phyloP scores from a whole-genome alignment of 2,329 filamentous ascomycete genomes.

The Blumeriella jaapii region DNA sequence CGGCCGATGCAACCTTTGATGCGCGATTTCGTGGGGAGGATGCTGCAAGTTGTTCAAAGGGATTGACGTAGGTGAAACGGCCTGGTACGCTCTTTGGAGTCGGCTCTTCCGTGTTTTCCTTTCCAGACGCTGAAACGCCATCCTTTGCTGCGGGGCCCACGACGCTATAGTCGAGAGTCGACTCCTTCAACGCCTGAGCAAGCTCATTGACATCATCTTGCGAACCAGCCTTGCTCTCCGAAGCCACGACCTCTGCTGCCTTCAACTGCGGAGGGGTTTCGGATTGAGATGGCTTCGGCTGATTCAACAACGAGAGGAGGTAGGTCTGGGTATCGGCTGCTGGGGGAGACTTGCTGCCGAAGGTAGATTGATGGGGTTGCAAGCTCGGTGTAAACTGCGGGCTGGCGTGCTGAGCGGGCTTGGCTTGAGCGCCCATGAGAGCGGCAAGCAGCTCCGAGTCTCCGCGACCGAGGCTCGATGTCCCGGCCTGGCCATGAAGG shows the following conservation, averaged over 20 bases:
- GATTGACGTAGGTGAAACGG: constrained; percentile 60
- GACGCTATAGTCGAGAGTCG: constrained; percentile 31
- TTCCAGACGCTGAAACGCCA: constrained; percentile 12
- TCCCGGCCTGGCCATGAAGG: constrained; percentile 12
- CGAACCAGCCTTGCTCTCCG: constrained; percentile 30
- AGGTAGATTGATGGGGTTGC: constrained; percentile 16
- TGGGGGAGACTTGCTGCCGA: constrained; percentile 38
- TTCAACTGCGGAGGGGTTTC: constrained; percentile 28
- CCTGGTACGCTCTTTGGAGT: constrained; percentile 17
- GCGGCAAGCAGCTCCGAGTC: constrained; percentile 25
- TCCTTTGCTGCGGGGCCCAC: constrained; percentile 18
- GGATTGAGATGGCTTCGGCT: constrained; percentile 55
- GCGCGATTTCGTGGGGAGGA: constrained; percentile 50
- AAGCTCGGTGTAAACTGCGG: constrained; percentile 19
- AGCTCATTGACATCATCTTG: constrained; percentile 27
- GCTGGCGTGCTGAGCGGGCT: constrained; percentile 18
- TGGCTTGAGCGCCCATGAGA: constrained; percentile 23
- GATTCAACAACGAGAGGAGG: constrained; percentile 74
- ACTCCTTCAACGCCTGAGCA: constrained; percentile 33
- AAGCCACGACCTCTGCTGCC: constrained; percentile 25
- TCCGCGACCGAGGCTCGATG: constrained; percentile 14
- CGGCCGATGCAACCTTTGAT: constrained; percentile 31
- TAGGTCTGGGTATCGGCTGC: constrained; percentile 69
- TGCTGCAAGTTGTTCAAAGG: constrained; percentile 57
- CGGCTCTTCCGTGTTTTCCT: constrained; percentile 15